phyloP scores from a whole-genome alignment of 495 filamentous ascomycete genomes.

The Daldinia caldariorum region DNA sequence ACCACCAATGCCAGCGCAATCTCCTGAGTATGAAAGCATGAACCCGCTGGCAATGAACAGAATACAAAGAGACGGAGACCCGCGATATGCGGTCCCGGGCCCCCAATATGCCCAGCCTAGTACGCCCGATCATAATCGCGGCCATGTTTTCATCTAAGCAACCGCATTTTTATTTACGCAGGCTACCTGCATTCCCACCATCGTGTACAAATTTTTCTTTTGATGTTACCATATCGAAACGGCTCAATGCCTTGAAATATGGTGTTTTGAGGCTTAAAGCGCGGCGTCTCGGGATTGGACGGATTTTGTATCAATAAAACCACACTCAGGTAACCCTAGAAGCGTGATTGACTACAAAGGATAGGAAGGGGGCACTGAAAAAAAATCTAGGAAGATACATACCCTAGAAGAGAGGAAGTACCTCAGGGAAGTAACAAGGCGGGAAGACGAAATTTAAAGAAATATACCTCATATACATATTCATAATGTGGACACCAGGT shows the following conservation, averaged over 20 bases:
- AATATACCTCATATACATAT: slow-evolving; percentile 6
- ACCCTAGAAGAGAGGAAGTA: slow-evolving; percentile 3
- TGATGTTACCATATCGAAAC: slow-evolving; percentile 25
- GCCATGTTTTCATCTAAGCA: slow-evolving; percentile 45
- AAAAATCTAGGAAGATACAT: slow-evolving; percentile 8
- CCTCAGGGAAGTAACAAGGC: background rate
- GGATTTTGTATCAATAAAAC: slow-evolving; percentile 37
- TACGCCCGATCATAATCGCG: slow-evolving; percentile 32
- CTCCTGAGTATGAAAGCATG: slow-evolving; percentile 46
- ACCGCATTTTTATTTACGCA: slow-evolving; percentile 12
- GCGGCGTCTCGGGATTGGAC: slow-evolving; percentile 40
- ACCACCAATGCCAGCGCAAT: slow-evolving; percentile 32
- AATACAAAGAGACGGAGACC: slow-evolving; percentile 51
- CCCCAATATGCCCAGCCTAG: slow-evolving; percentile 41
- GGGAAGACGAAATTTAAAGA: slow-evolving; percentile 4
- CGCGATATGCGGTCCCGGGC: slow-evolving; percentile 28
- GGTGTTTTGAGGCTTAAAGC: slow-evolving; percentile 31
- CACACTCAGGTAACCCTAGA: slow-evolving; percentile 11
- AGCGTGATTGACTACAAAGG: slow-evolving; percentile 23
- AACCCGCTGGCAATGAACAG: slow-evolving; percentile 61
- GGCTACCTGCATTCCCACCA: slow-evolving; percentile 5
- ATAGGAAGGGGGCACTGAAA: slow-evolving; percentile 8
- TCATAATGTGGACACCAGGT: slow-evolving; percentile 23
- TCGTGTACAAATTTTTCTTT: slow-evolving; percentile 26
- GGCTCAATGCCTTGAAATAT: slow-evolving; percentile 12